phyloP scores from a whole-genome alignment of 345 rosid species.

The Salix viminalis region DNA sequence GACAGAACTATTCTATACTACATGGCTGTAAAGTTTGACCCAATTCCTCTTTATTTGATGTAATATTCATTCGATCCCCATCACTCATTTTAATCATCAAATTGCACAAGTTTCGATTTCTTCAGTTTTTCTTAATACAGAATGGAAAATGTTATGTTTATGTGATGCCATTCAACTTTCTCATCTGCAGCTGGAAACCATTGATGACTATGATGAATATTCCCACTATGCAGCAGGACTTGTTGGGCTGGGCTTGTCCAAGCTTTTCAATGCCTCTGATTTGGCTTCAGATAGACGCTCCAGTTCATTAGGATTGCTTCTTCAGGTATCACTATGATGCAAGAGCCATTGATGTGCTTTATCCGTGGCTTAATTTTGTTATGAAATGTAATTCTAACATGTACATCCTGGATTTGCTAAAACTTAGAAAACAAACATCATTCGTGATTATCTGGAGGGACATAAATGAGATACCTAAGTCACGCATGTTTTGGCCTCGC shows the following conservation, averaged over 20 bases:
- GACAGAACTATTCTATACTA: background rate
- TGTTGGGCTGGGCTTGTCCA: slow-evolving; percentile 93
- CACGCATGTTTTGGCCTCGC: slow-evolving; percentile 99
- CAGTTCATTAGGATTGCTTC: slow-evolving; percentile 94
- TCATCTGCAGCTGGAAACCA: slow-evolving; percentile 70
- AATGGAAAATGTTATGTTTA: background rate
- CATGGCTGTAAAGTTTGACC: background rate
- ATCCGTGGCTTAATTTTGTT: slow-evolving; percentile 5
- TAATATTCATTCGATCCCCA: background rate
- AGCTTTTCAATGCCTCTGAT: slow-evolving; percentile 86
- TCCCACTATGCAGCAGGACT: slow-evolving; percentile 98
- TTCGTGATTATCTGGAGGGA: slow-evolving; percentile 96
- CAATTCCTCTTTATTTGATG: too few relatives aligned
- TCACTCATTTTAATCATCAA: background rate
- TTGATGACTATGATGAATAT: slow-evolving; percentile 90
- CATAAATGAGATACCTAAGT: slow-evolving; percentile 93
- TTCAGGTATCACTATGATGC: slow-evolving; percentile 57
- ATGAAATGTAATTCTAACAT: slow-evolving; percentile 13
- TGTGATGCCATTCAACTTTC: slow-evolving; percentile 1
- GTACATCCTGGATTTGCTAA: slow-evolving; percentile 13
- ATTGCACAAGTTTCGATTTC: background rate
- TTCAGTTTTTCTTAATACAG: background rate
- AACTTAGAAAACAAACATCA: slow-evolving; percentile 85
- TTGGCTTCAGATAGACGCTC: slow-evolving; percentile 64
- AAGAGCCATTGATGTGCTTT: slow-evolving; percentile 2